These are phyloP conservation scores for Talaromyces sp. DNA, from an alignment of 2,329 filamentous ascomycete species.

Conservation along the genomic window DNA sequence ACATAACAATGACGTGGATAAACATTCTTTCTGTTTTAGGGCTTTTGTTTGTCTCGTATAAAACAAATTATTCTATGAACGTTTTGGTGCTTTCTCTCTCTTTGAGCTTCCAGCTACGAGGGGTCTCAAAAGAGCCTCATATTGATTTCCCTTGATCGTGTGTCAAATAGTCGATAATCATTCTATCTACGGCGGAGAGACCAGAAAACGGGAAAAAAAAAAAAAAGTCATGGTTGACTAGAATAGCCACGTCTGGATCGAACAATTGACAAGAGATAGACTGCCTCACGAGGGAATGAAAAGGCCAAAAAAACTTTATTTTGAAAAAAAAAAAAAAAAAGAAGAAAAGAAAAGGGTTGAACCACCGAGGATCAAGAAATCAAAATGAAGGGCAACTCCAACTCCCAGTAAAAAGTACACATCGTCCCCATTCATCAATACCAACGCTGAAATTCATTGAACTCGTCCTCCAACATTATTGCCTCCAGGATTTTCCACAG, in stretches of 20 bases:
- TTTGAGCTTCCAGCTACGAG: background rate
- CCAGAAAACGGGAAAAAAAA: background rate
- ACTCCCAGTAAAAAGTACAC: conserved; percentile 19
- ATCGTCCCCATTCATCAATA: background rate
- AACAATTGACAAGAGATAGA: no score
- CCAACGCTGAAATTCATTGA: background rate
- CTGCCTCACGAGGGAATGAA: no score
- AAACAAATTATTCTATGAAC: no score
- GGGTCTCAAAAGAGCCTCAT: background rate
- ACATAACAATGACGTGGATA: conserved; percentile 27
- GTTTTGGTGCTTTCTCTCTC: no score
- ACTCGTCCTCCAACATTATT: conserved; percentile 27
- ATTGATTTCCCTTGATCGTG: background rate
- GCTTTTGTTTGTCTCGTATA: background rate
- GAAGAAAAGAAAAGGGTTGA: background rate
- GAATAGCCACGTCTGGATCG: background rate
- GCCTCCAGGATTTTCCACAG: conserved; percentile 52
- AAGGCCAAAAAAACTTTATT: no score
- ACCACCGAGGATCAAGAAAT: no score
- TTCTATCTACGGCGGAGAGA: background rate
- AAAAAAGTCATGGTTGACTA: background rate
- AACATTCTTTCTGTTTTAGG: conserved; percentile 1
- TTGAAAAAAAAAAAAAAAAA: background rate
- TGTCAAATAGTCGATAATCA: background rate
- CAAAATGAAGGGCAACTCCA: background rate